Conservation (phyloP, 495 filamentous ascomycete genomes). For the Trichoderma erinaceum region DNA sequence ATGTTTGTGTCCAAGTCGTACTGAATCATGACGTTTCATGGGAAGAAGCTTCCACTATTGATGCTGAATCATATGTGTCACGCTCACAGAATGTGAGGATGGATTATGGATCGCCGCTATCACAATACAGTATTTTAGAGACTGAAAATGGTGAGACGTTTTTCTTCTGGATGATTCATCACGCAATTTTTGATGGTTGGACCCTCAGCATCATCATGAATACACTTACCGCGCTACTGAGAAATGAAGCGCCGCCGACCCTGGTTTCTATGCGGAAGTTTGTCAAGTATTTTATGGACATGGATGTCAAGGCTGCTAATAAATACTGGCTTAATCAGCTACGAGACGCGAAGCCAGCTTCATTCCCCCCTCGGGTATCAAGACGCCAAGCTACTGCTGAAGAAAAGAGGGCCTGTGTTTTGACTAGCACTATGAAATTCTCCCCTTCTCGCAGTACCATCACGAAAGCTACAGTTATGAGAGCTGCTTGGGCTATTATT, state of each 20-base stretch:
- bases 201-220: too few species aligned
- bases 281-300: background rate
- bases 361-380: conserved; percentile 2
- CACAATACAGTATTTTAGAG: background rate
- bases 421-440: conserved; percentile 3
- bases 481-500: conserved; percentile 40
- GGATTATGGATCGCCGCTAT: background rate
- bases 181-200: too few species aligned
- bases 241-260: background rate
- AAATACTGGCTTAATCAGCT: conserved; percentile 5
- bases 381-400: background rate
- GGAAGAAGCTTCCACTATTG: background rate
- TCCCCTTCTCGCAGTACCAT: conserved; percentile 14
- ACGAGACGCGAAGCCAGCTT: background rate
- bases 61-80: background rate
- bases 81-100: background rate
- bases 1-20: too few species aligned
- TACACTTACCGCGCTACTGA: too few species aligned
- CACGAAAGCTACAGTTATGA: conserved; percentile 37
- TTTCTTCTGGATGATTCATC: background rate
- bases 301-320: background rate
- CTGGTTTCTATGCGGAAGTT: background rate
- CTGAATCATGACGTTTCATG: background rate
- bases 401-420: conserved; percentile 4
- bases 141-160: background rate